Evolutionary conservation across 169 alveolate genomes (phyloP), one percentile per base, ranked within the genome.

Genomic region (Cyclospora cayetanensis): DNA sequence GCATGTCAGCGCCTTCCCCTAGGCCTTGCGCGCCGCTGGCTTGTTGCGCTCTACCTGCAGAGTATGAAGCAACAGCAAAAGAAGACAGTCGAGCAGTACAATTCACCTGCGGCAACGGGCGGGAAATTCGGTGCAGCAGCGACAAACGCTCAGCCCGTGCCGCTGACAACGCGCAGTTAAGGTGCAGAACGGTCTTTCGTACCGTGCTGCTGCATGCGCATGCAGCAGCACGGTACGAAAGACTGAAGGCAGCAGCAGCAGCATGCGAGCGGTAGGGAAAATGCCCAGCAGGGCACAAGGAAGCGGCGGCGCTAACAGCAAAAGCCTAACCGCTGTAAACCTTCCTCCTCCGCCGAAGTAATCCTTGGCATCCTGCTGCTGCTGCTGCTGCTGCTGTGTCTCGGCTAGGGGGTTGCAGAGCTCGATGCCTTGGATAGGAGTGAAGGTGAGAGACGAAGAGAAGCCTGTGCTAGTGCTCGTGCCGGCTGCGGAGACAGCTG

Each of bases 401-500:
- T 20, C 70, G 4, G 70, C 70, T 29, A 22, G n/a, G 27, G 90
- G 90, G 37, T 82, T 82, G 60, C 60, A 82, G 9, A 82, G 60
- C 77, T 82, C 90, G 41, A 82, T 27, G 27, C 90, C 90, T 27
- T 82, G 90, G n/a, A 82, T 41, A 5, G 90, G 90, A 25, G 90
- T 82, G 60, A 82, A 82, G 42, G 77, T 53, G 39, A 82, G 77
- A 22, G 79, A 82, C 7, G 90, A 82, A 7, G 79, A 50, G 39
- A 82, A 77, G 37, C 87, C 87, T 22, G 70, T 55, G 70, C 70
- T 35, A 29, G 70, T 43, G 39, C 65, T 53, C 12, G 80, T 68
- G 25, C 37, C 68, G 39, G 34, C 22, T 12, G 74, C 79, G 42
- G 50, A 29, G 37, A 9, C 79, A 2, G 63, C 53, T 1, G 42